Percentiles rank a stretch among this genome's conserved stretches.
Conservation (phyloP, 164 flowering plant genomes). For the Liquidambar formosana region DNA sequence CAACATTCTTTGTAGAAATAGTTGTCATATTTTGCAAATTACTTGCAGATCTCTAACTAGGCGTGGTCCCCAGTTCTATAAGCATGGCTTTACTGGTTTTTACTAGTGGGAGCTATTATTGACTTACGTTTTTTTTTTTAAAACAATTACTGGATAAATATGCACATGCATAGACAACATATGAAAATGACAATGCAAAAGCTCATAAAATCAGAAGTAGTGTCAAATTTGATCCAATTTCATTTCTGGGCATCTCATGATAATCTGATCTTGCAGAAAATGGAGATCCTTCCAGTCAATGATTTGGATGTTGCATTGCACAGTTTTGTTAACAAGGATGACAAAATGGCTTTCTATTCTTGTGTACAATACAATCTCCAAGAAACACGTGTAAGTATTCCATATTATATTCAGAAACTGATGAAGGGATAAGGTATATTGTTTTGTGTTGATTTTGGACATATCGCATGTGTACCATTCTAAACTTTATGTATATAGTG, state of each 20-base stretch:
- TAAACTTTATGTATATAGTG: too few species aligned
- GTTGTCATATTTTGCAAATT: too few species aligned
- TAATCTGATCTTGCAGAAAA: slow-evolving; percentile 61
- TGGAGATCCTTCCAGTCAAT: slow-evolving; percentile 96
- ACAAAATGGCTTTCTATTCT: slow-evolving; percentile 83
- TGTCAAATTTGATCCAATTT: neutral
- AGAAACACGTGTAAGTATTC: slow-evolving; percentile 86
- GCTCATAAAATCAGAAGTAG: neutral
- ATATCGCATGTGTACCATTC: neutral
- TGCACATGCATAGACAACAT: neutral
- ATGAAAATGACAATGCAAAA: neutral
- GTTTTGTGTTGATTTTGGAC: neutral
- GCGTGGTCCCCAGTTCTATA: neutral
- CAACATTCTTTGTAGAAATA: too few species aligned
- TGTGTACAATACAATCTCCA: slow-evolving; percentile 82
- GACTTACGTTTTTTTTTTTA: neutral
- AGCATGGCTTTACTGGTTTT: neutral
- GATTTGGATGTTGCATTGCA: slow-evolving; percentile 95
- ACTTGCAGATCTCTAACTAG: too few species aligned
- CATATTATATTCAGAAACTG: neutral
- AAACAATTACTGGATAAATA: neutral
- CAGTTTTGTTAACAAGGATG: slow-evolving; percentile 94
- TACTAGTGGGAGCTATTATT: neutral
- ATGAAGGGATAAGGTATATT: neutral
- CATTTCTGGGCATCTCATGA: too few species aligned